These are phyloP conservation scores for Sporothrix pallida DNA, from an alignment of 2,329 filamentous ascomycete genomes.

Conservation along the genomic window DNA sequence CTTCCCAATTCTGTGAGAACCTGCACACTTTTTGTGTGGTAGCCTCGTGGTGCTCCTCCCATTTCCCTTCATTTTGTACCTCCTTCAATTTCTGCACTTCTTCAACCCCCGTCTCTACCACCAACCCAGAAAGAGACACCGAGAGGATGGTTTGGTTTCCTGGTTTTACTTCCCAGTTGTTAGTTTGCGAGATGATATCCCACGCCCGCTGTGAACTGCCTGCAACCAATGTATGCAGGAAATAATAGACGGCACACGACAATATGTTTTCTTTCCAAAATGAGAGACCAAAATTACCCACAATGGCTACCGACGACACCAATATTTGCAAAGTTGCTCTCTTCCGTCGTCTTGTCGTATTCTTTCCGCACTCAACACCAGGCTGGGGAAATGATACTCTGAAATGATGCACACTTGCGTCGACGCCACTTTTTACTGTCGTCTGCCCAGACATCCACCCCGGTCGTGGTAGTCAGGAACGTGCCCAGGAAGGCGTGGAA, in stretches of 20 bases:
- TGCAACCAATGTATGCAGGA: neutral
- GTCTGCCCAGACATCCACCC: neutral
- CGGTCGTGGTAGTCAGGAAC: slow-evolving; percentile 4
- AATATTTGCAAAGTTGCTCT: neutral
- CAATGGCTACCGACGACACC: slow-evolving; percentile 4
- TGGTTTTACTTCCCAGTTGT: neutral
- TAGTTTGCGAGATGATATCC: neutral
- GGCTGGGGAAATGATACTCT: neutral
- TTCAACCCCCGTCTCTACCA: neutral
- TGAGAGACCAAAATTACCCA: neutral
- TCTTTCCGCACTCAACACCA: neutral
- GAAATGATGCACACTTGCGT: slow-evolving; percentile 13
- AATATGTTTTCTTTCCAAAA: neutral
- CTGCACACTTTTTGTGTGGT: neutral
- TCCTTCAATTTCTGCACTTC: too few relatives aligned
- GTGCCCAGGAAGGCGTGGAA: neutral
- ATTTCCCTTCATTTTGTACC: neutral
- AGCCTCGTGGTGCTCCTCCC: neutral
- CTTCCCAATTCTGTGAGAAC: neutral
- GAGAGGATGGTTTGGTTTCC: neutral
- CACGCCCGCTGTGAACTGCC: neutral
- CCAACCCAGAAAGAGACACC: slow-evolving; percentile 16
- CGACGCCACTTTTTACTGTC: neutral
- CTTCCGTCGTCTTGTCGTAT: neutral
- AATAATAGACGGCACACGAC: neutral